Evolutionary conservation across 2,329 filamentous ascomycete genomes (phyloP), one percentile per base, ranked within the genome.

Genomic region (Cladosporium sp.): DNA sequence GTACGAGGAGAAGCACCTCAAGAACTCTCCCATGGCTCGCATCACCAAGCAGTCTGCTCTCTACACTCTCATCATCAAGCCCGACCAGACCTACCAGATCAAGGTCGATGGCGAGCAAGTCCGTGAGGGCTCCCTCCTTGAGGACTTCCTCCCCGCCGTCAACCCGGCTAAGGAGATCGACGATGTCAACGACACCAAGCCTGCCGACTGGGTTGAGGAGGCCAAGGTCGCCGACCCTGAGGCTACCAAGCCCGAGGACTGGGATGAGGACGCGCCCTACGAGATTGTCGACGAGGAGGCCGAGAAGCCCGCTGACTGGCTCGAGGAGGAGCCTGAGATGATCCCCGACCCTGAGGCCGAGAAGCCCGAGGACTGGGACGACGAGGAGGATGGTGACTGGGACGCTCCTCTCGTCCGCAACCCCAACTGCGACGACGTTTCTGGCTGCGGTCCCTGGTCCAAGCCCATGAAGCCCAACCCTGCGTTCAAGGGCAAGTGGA

Each of bases 381-480:
- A 99, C 60, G 94, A 99, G 81, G 94, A 99, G 80, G 94, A 99
- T 75, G 94, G 94, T 75, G 94, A 99, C 81, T 99, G 92, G 91
- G 76, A 96, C 66, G 79, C 92, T 53, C 94, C 93, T 58, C 91
- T 87, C 56, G 85, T 99, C 56, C 84, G 91, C 74, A 97, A 99
- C 86, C 90, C 93, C 76, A 96, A 96, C 85, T 97, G 94, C 73
- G 85, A 87, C 64, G 93, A 97, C 59, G 90, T 81, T 65, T 92
- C 93, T 79, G 94, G 94, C 71, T 97, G 94, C 76, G 94, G 94
- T 70, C 85, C 88, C 70, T 99, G 94, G 94, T 83, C 87, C 68
- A 85, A 89, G 79, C 94, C 94, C 65, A 85, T 90, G 85, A 96
- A 87, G 80, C 90, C 88, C 81, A 97, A 97, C 86, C 90, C 91